These are phyloP conservation scores for Setaria italica DNA, from an alignment of 202 grass and related monocot genomes.

Conservation along the genomic window DNA sequence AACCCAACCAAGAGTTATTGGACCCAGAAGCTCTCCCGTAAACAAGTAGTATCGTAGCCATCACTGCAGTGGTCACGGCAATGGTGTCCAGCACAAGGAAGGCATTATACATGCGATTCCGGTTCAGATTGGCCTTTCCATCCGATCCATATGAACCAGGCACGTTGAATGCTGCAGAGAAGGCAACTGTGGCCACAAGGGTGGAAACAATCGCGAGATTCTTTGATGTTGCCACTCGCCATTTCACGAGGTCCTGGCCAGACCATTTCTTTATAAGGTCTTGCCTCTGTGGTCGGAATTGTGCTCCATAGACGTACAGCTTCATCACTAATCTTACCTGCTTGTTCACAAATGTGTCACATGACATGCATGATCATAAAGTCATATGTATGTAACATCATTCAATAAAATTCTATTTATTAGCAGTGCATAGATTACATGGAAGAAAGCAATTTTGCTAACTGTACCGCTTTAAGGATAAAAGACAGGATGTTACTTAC, in stretches of 20 bases:
- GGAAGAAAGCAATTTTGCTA: too few species aligned
- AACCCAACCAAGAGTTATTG: neutral
- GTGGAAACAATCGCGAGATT: conserved; percentile 50
- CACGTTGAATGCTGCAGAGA: conserved; percentile 57
- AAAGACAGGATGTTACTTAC: neutral
- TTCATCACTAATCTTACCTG: conserved; percentile 35
- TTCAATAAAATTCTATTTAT: too few species aligned
- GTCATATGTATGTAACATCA: too few species aligned
- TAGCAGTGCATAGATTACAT: too few species aligned
- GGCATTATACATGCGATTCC: conserved; percentile 14
- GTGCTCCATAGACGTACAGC: conserved; percentile 19
- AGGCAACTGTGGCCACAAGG: conserved; percentile 52
- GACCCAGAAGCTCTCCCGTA: conserved; percentile 37
- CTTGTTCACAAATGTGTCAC: neutral
- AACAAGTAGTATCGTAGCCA: conserved; percentile 45
- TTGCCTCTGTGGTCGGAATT: conserved; percentile 40
- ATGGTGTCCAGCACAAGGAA: conserved; percentile 50
- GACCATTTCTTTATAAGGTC: conserved; percentile 44
- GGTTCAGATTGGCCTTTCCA: conserved; percentile 38
- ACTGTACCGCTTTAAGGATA: too few species aligned
- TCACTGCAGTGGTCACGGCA: conserved; percentile 37
- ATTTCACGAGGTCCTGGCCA: conserved; percentile 42
- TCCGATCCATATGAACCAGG: conserved; percentile 51
- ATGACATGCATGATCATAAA: too few species aligned
- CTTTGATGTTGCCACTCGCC: conserved; percentile 35